phyloP scores from a whole-genome alignment of 495 filamentous ascomycete genomes.

The Xylaria scruposa region DNA sequence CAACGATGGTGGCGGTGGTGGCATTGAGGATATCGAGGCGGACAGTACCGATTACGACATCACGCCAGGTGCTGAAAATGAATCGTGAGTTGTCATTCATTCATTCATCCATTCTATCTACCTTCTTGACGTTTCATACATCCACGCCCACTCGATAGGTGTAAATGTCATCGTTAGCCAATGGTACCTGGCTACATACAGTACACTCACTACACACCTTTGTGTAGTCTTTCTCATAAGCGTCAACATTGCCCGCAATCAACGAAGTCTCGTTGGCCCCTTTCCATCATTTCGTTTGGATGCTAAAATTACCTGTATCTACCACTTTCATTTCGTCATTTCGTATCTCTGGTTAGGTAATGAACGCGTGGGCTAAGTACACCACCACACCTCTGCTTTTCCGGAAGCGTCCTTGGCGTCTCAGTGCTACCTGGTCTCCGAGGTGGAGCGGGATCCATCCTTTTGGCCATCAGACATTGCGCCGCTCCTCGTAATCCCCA shows the following conservation, averaged over 20 bases:
- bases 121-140: background rate
- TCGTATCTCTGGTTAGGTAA: background rate
- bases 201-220: background rate
- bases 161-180: background rate
- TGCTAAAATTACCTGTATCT: background rate
- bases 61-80: constrained; percentile 36
- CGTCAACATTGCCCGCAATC: background rate
- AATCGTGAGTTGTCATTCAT: constrained; percentile 35
- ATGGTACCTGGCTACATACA: background rate
- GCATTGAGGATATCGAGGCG: constrained; percentile 10
- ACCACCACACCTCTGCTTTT: too few relatives aligned
- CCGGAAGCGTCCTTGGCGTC: constrained; percentile 19
- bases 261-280: constrained; percentile 8
- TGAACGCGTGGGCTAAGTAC: constrained; percentile 6
- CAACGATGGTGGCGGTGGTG: constrained; percentile 29
- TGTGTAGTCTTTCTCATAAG: background rate
- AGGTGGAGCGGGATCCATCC: constrained; percentile 23
- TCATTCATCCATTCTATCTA: background rate
- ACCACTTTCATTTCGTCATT: background rate
- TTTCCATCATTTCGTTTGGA: background rate
- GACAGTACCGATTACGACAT: constrained; percentile 4
- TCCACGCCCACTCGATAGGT: background rate
- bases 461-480: constrained; percentile 15
- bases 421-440: background rate
- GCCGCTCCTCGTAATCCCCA: constrained; percentile 21